Percentiles rank a stretch among this genome's conserved stretches.
Conservation (phyloP, 2,329 filamentous ascomycete species). For the Colletotrichum cuscutae region DNA sequence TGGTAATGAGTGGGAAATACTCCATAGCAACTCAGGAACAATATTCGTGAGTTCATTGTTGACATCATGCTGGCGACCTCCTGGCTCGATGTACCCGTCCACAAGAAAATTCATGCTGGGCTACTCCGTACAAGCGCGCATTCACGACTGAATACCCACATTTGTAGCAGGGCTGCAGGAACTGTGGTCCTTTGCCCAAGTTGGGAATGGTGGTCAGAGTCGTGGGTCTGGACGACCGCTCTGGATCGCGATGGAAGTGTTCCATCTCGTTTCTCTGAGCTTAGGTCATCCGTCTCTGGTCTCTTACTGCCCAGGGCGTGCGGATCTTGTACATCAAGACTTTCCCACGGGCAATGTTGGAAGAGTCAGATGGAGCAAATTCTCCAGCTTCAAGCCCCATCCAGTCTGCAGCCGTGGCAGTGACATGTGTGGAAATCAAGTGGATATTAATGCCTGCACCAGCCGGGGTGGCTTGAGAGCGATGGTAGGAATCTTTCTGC, state of each 20-base stretch:
- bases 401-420: slow-evolving; percentile 20
- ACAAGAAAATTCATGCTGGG: neutral
- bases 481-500: neutral
- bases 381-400: slow-evolving; percentile 3
- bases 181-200: slow-evolving; percentile 30
- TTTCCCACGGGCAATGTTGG: neutral
- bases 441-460: neutral
- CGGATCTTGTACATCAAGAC: neutral
- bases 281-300: neutral
- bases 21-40: neutral
- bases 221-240: slow-evolving; percentile 13
- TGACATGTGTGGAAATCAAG: slow-evolving; percentile 26
- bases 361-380: neutral
- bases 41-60: neutral
- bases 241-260: slow-evolving; percentile 30
- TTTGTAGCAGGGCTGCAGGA: slow-evolving; percentile 32
- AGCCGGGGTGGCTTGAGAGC: neutral
- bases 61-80: slow-evolving; percentile 20
- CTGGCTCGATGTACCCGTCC: neutral
- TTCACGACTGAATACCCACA: neutral
- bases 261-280: slow-evolving; percentile 5
- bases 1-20: neutral
- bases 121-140: neutral
- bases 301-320: neutral
- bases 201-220: slow-evolving; percentile 10